Evolutionary conservation across 345 rosid species (phyloP).

Genomic region (Citrus hindsii): DNA sequence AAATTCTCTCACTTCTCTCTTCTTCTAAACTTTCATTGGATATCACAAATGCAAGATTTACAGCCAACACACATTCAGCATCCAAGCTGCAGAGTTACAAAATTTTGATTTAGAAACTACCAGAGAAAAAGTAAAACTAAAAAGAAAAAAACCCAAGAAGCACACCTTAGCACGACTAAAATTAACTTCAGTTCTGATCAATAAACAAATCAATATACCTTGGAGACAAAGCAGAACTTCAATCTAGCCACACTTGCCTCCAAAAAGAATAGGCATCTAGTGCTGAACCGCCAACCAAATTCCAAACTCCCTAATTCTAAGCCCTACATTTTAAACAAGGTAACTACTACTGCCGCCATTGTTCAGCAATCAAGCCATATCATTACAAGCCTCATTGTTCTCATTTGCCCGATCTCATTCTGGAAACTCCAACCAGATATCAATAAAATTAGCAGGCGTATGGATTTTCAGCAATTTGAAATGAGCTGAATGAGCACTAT

Average conservation of each 20-base stretch:
- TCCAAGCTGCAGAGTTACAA: constrained; percentile 18
- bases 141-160: constrained; percentile 6
- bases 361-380: constrained; percentile 1
- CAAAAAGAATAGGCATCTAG: constrained; percentile 63
- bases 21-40: constrained; percentile 23
- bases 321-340: constrained; percentile 27
- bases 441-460: neutral
- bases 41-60: constrained; percentile 32
- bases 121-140: neutral
- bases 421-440: constrained; percentile 9
- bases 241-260: constrained; percentile 43
- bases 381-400: constrained; percentile 23
- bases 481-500: constrained; percentile 19
- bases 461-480: constrained; percentile 19
- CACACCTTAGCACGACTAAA: constrained; percentile 27
- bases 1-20: constrained; percentile 14
- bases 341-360: constrained; percentile 14
- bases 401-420: constrained; percentile 11
- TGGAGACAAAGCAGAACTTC: constrained; percentile 37
- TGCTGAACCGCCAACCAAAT: constrained; percentile 32
- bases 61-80: constrained; percentile 31
- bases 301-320: constrained; percentile 32
- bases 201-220: constrained; percentile 46
- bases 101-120: constrained; percentile 8
- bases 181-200: constrained; percentile 25